A percentile compares a stretch with the other conserved stretches of the same genome.
These are phyloP conservation scores for Cyberlindnera suaveolens DNA, from an alignment of 805 yeast species.

Conservation along the genomic window DNA sequence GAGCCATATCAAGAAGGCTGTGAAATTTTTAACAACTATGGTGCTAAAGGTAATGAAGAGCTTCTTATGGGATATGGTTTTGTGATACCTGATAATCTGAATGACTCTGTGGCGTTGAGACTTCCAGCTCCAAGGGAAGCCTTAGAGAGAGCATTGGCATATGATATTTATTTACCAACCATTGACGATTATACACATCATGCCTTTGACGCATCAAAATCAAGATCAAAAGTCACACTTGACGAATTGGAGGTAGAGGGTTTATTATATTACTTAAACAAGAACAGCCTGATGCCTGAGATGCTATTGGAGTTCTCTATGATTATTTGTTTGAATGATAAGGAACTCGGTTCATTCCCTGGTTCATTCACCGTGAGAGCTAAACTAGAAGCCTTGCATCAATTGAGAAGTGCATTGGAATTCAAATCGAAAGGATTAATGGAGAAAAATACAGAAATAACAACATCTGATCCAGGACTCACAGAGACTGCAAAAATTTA, in stretches of 20 bases:
- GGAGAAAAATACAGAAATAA: constrained; percentile 2
- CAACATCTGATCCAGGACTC: constrained; percentile 13
- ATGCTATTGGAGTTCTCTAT: constrained; percentile 27
- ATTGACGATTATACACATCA: constrained; percentile 35
- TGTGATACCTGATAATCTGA: constrained; percentile 42
- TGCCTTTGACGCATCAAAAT: constrained; percentile 26
- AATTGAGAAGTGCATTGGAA: constrained; percentile 48
- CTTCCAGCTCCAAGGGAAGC: constrained; percentile 37
- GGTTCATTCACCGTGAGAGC: constrained; percentile 39
- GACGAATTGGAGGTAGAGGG: constrained; percentile 24
- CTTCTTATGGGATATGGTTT: constrained; percentile 77
- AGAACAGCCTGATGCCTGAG: constrained; percentile 14
- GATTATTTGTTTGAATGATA: constrained; percentile 30
- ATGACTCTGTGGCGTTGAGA: constrained; percentile 59
- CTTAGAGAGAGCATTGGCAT: constrained; percentile 27
- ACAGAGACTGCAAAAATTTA: constrained; percentile 35
- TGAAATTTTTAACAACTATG: constrained; percentile 77
- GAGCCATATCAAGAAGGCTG: constrained; percentile 20
- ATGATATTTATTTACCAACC: constrained; percentile 32
- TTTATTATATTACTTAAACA: constrained; percentile 28
- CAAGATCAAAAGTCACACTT: constrained; percentile 1
- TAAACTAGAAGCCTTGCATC: constrained; percentile 52
- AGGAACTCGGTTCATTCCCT: constrained; percentile 9
- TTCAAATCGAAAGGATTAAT: constrained; percentile 32
- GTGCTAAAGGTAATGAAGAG: constrained; percentile 88